These are phyloP conservation scores for Whalleya microplaca DNA, from an alignment of 2,329 filamentous ascomycete genomes.

Conservation along the genomic window DNA sequence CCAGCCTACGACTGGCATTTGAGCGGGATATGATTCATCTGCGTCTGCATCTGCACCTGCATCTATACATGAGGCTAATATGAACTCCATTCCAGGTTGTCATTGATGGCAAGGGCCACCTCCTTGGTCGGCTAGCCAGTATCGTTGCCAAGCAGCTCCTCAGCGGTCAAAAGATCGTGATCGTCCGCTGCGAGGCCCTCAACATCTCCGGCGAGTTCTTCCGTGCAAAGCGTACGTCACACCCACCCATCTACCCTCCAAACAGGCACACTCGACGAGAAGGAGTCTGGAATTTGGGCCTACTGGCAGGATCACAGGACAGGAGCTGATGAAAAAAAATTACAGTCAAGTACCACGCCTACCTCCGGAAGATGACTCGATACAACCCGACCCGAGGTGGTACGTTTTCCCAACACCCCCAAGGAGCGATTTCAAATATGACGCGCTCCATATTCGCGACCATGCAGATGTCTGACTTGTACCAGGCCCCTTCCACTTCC, in stretches of 20 bases:
- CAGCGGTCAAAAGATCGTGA: constrained; percentile 98
- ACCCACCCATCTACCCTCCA: constrained; percentile 19
- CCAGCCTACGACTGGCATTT: not conserved
- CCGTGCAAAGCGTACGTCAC: constrained; percentile 96
- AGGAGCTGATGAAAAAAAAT: constrained; percentile 52
- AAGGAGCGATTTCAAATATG: constrained; percentile 23
- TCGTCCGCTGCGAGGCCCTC: constrained; percentile 97
- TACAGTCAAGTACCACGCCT: constrained; percentile 99
- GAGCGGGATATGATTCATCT: not conserved
- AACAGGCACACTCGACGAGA: constrained; percentile 4
- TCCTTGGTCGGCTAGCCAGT: constrained; percentile 97
- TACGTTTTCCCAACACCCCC: constrained; percentile 55
- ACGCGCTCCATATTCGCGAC: not conserved
- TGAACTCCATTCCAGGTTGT: constrained; percentile 68
- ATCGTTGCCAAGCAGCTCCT: constrained; percentile 99
- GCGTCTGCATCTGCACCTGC: constrained; percentile 7
- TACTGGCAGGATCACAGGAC: constrained; percentile 6
- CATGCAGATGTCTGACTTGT: constrained; percentile 36
- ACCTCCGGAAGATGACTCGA: constrained; percentile 99
- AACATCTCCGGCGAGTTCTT: constrained; percentile 99
- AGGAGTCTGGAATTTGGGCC: constrained; percentile 16
- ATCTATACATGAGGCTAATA: constrained; percentile 37
- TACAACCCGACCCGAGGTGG: constrained; percentile 99
- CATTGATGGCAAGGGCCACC: constrained; percentile 99
- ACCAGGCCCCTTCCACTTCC: constrained; percentile 98